Conservation (phyloP, 495 filamentous ascomycete genomes). For the Bacidia gigantensis region DNA sequence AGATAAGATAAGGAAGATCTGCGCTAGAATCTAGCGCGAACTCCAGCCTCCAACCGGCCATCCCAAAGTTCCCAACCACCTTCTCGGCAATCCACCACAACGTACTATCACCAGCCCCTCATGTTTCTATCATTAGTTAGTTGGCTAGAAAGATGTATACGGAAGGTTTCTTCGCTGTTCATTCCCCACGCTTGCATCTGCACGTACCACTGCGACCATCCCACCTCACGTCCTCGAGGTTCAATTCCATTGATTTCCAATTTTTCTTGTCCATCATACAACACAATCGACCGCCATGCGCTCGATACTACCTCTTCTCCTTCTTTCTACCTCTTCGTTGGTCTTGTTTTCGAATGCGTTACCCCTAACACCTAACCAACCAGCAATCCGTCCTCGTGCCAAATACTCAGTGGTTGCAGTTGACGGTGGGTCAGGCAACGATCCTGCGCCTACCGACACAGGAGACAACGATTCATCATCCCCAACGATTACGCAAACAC, state of each 20-base stretch:
- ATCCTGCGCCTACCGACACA: conserved; percentile 15
- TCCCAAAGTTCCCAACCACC: conserved; percentile 6
- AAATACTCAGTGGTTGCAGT: conserved; percentile 38
- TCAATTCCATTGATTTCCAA: neutral
- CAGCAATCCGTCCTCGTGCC: conserved; percentile 13
- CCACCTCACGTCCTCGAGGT: neutral
- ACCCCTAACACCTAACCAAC: conserved; percentile 1
- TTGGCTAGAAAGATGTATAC: neutral
- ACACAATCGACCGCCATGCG: neutral
- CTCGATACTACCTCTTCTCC: neutral
- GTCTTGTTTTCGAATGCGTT: conserved; percentile 6
- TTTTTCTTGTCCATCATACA: neutral
- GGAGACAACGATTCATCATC: conserved; percentile 10
- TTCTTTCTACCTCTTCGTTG: neutral
- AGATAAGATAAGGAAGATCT: neutral
- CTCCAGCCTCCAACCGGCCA: neutral
- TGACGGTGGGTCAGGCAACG: conserved; percentile 23
- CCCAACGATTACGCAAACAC: conserved; percentile 25
- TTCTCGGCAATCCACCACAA: conserved; percentile 1
- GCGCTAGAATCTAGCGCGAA: too few species aligned
- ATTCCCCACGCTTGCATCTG: conserved; percentile 4
- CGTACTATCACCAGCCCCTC: conserved; percentile 8
- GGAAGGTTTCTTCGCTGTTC: neutral
- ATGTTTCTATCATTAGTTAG: conserved; percentile 1
- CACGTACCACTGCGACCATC: neutral